Evolutionary conservation across 768 basidiomycete species (phyloP), one percentile per base, ranked within the genome.

Genomic region (Podaxis carcinomalis): DNA sequence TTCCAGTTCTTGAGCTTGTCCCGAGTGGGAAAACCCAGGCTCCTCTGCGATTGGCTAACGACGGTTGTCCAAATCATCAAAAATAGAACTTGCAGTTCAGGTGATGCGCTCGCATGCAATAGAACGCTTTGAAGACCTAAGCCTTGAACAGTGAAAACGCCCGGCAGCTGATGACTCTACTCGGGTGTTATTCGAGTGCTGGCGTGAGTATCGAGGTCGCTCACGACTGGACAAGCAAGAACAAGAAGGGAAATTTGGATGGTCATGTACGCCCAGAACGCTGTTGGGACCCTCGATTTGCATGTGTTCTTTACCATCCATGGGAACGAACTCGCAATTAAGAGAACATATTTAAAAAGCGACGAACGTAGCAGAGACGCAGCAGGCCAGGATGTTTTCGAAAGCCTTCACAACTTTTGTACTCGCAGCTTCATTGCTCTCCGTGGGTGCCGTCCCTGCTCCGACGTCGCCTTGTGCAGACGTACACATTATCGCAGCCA

Each of bases 401-500:
- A 62, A 52, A 62, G 13, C 42, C 32, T 40, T 53, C 56, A 36
- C 16, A 42, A 21, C 49, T n/a, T 44, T 53, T 51, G 21, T 62
- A 27, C 50, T 62, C 56, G 14, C 25, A 56, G 56, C 62, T 19
- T 57, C 50, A 2, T n/a, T 21, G 11, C 37, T 62, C 25, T 42
- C 57, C 5, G 58, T 59, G 5, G 51, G 42, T 32, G 68, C 68
- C 1, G 10, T 63, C n/a, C 66, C 70, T 28, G 70, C 67, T 13
- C 69, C 69, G 2, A 36, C 59, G 13, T 64, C 64, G 2, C 68
- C 69, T 6, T 72, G 70, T 61, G 68, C 70, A 4, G 68, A 36
- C 14, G 70, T 72, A 10, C 69, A 72, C 46, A 69, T 72, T 46
- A 72, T 72, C 49, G 69, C 68, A 19, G 69, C 68, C 14, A 65